phyloP scores from a whole-genome alignment of 257 asterid genomes.

The Knoxia roxburghii region DNA sequence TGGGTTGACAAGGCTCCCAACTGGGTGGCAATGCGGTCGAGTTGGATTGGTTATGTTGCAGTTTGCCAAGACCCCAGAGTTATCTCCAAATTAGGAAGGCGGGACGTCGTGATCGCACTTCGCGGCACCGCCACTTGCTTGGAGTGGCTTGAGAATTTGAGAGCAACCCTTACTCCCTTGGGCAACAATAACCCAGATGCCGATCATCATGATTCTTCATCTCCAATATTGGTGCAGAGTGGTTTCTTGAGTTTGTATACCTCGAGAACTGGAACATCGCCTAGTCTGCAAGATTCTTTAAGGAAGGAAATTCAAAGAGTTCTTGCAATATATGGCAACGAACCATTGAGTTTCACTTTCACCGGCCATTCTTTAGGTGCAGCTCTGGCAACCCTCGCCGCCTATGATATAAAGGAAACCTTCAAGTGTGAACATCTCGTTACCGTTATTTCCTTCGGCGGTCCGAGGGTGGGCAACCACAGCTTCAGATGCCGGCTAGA shows the following conservation, averaged over 20 bases:
- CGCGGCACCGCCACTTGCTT: conserved; percentile 82
- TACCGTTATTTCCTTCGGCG: conserved; percentile 85
- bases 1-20: conserved; percentile 54
- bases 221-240: conserved; percentile 85
- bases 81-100: conserved; percentile 67
- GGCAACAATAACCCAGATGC: not conserved
- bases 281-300: conserved; percentile 48
- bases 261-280: conserved; percentile 31
- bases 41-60: conserved; percentile 89
- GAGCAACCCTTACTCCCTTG: conserved; percentile 64
- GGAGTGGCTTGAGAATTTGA: conserved; percentile 83
- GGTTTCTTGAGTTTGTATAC: conserved; percentile 87
- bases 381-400: conserved; percentile 82
- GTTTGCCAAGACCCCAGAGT: conserved; percentile 56
- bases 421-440: conserved; percentile 48
- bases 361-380: conserved; percentile 98
- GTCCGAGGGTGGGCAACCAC: conserved; percentile 86
- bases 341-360: conserved; percentile 68
- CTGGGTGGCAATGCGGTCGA: conserved; percentile 52
- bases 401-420: conserved; percentile 59
- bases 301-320: conserved; percentile 48
- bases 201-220: not conserved
- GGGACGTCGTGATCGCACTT: conserved; percentile 79
- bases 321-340: conserved; percentile 37
- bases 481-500: conserved; percentile 62